Evolutionary conservation across 306 rosid species (phyloP).

Genomic region (Medicago ruthenica): DNA sequence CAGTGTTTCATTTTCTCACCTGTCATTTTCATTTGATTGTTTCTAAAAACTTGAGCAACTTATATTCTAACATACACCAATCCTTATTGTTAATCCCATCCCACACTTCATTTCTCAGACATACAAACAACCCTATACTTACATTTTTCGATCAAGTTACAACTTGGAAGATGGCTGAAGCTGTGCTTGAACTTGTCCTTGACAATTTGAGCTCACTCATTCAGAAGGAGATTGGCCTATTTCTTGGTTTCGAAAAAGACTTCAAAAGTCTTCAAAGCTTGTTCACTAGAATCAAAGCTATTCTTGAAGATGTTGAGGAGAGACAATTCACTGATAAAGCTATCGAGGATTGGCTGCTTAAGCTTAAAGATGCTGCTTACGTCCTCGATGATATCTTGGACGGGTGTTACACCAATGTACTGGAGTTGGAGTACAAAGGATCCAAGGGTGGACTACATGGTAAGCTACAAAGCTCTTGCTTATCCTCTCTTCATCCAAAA

Average conservation of each 20-base stretch:
- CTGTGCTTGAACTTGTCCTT: conserved; percentile 3
- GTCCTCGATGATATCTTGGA: conserved; percentile 42
- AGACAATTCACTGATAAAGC: conserved; percentile 16
- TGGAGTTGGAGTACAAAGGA: not conserved
- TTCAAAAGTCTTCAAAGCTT: not conserved
- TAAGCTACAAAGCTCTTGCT: conserved; percentile 9
- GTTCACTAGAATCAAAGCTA: conserved; percentile 28
- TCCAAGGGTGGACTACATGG: not conserved
- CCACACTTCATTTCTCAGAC: not conserved
- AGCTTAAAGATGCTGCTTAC: conserved; percentile 20
- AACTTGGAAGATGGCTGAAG: conserved; percentile 25
- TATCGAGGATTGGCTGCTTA: conserved; percentile 26
- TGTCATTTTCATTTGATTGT: too few relatives aligned
- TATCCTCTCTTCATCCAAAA: conserved; percentile 25
- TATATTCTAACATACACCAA: too few relatives aligned
- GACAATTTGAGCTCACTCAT: conserved; percentile 28
- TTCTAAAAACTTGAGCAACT: too few relatives aligned
- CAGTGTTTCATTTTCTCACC: too few relatives aligned
- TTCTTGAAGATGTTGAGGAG: conserved; percentile 49
- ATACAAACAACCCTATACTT: not conserved
- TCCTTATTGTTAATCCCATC: too few relatives aligned
- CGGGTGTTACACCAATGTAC: not conserved
- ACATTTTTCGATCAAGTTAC: too few relatives aligned
- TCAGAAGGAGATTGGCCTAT: not conserved
- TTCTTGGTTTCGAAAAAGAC: conserved; percentile 3